phyloP scores from a whole-genome alignment of 2,329 filamentous ascomycete genomes.

The Zasmidium angulare region DNA sequence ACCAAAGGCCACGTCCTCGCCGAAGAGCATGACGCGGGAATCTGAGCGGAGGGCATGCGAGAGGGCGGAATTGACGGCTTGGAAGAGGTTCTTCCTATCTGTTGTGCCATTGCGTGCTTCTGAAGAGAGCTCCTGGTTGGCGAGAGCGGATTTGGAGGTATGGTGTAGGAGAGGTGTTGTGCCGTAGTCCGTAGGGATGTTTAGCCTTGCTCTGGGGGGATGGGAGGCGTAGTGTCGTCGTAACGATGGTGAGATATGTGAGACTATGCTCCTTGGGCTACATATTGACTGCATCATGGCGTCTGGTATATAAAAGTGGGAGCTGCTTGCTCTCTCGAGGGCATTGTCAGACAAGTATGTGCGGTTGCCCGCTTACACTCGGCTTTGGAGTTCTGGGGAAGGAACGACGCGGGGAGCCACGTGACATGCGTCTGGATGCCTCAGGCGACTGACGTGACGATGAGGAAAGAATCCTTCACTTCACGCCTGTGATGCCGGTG shows the following conservation, averaged over 20 bases:
- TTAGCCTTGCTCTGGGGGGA: conserved; percentile 63
- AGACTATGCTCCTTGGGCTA: not conserved
- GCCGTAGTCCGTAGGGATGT: conserved; percentile 83
- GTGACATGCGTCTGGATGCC: not conserved
- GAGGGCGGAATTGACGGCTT: conserved; percentile 88
- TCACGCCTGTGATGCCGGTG: not conserved
- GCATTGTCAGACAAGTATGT: not conserved
- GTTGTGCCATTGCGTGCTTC: conserved; percentile 52
- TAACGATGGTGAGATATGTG: not conserved
- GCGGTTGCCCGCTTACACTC: not conserved
- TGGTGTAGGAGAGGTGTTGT: conserved; percentile 80
- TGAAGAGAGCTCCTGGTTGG: conserved; percentile 67
- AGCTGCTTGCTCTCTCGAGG: not conserved
- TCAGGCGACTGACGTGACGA: too few species aligned
- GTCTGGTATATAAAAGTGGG: not conserved
- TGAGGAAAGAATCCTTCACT: not conserved
- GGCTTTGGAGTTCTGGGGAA: not conserved
- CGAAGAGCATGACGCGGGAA: conserved; percentile 85
- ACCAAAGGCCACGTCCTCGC: conserved; percentile 95
- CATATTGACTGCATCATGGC: not conserved
- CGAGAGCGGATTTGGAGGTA: conserved; percentile 68
- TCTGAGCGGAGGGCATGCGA: conserved; percentile 78
- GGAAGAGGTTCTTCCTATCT: conserved; percentile 89
- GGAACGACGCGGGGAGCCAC: not conserved
- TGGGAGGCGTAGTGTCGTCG: conserved; percentile 49